phyloP scores from a whole-genome alignment of 306 rosid genomes.

The Vigna mungo region DNA sequence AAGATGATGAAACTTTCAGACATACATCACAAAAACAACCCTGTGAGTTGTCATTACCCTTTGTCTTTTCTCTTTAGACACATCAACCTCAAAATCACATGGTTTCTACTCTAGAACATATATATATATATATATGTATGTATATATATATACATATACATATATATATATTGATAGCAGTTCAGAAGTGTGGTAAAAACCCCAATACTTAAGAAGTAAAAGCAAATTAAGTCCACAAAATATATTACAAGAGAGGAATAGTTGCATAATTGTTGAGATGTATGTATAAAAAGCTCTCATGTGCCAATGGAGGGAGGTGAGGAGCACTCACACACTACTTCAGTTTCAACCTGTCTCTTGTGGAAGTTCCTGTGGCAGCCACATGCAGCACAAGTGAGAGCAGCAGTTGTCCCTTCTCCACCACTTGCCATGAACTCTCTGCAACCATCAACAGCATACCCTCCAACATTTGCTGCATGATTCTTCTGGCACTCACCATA shows the following conservation, averaged over 20 bases:
- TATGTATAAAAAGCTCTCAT: background rate
- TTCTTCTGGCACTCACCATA: slow-evolving; percentile 96
- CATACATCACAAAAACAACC: slow-evolving; percentile 26
- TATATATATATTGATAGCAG: background rate
- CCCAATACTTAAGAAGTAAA: slow-evolving; percentile 41
- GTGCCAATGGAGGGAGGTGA: slow-evolving; percentile 59
- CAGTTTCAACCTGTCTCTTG: slow-evolving; percentile 65
- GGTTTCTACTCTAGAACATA: slow-evolving; percentile 21
- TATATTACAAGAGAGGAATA: slow-evolving; percentile 38
- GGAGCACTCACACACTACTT: slow-evolving; percentile 60
- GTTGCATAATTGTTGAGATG: slow-evolving; percentile 2
- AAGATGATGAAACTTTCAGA: slow-evolving; percentile 16
- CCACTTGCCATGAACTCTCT: slow-evolving; percentile 89
- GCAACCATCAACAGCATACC: slow-evolving; percentile 92
- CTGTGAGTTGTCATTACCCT: slow-evolving; percentile 4
- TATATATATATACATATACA: background rate
- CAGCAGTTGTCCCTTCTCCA: slow-evolving; percentile 62
- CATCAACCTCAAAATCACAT: slow-evolving; percentile 24
- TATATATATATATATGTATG: background rate
- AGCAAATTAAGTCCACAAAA: slow-evolving; percentile 24
- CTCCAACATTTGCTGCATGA: slow-evolving; percentile 90
- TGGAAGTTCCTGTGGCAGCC: slow-evolving; percentile 93
- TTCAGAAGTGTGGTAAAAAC: slow-evolving; percentile 16
- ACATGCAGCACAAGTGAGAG: slow-evolving; percentile 91
- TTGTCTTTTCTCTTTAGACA: slow-evolving; percentile 43